phyloP scores from a whole-genome alignment of 2,329 filamentous ascomycete genomes.

The Sporothrix curviconia region DNA sequence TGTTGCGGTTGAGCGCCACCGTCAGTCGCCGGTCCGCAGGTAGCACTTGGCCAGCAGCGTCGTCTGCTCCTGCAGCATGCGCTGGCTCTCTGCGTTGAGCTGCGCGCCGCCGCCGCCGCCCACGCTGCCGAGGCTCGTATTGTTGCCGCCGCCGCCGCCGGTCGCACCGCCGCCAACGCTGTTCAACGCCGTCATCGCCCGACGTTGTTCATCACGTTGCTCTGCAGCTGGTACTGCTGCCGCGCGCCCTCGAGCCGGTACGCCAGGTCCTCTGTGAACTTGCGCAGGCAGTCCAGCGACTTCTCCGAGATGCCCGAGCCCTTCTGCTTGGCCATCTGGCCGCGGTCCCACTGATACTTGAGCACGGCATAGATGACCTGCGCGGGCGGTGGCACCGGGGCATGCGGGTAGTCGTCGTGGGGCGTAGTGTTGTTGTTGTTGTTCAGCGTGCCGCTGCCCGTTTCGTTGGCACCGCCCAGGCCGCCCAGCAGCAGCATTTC shows the following conservation, averaged over 20 bases:
- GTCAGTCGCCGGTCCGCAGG: conserved; percentile 94
- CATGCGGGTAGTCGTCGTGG: conserved; percentile 15
- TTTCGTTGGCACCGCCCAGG: background rate
- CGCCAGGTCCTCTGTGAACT: conserved; percentile 55
- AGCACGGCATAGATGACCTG: conserved; percentile 93
- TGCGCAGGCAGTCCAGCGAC: conserved; percentile 52
- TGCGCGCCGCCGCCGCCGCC: conserved; percentile 22
- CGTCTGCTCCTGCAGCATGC: conserved; percentile 52
- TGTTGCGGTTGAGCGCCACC: conserved; percentile 72
- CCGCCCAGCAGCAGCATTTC: conserved; percentile 9
- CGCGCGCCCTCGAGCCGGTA: conserved; percentile 47
- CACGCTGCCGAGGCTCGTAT: conserved; percentile 23
- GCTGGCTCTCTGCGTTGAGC: conserved; percentile 44
- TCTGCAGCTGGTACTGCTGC: conserved; percentile 43
- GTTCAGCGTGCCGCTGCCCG: background rate
- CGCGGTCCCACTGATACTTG: conserved; percentile 92
- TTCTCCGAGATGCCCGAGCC: conserved; percentile 44
- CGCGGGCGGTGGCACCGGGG: conserved; percentile 40
- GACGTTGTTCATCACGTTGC: conserved; percentile 28
- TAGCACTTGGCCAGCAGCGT: conserved; percentile 89
- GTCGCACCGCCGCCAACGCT: conserved; percentile 18
- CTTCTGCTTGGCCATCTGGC: conserved; percentile 49
- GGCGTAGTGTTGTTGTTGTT: background rate
- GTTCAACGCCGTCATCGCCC: conserved; percentile 10
- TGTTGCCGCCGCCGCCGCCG: too few species aligned